Percentiles rank a stretch among this genome's conserved stretches.
Conservation (phyloP, 495 filamentous ascomycete species). For the Penicillium canariense region DNA sequence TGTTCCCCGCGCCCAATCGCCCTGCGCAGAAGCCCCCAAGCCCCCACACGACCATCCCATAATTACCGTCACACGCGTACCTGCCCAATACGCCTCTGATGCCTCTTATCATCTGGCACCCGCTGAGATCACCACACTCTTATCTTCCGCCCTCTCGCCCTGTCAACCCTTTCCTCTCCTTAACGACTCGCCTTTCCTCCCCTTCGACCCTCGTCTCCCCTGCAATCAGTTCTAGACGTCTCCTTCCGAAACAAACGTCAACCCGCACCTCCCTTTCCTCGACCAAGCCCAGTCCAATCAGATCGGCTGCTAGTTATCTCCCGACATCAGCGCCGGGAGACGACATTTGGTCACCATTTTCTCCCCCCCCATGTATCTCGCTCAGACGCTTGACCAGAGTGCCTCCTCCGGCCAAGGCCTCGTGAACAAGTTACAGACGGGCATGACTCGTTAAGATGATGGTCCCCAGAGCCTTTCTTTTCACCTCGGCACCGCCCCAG, state of each 20-base stretch:
- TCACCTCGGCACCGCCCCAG: slow-evolving; percentile 31
- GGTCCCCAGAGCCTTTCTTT: slow-evolving; percentile 47
- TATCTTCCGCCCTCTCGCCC: slow-evolving; percentile 14
- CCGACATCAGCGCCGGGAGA: slow-evolving; percentile 15
- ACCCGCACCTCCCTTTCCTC: not conserved
- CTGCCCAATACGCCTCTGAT: slow-evolving; percentile 27
- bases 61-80: slow-evolving; percentile 28
- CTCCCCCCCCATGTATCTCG: slow-evolving; percentile 47
- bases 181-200: not conserved
- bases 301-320: slow-evolving; percentile 12
- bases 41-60: not conserved
- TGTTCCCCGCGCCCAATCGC: not conserved
- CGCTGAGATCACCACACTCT: slow-evolving; percentile 28
- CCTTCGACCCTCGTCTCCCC: not conserved
- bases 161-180: not conserved
- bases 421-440: slow-evolving; percentile 4
- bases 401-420: slow-evolving; percentile 42
- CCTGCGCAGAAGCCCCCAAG: slow-evolving; percentile 6
- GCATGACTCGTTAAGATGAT: slow-evolving; percentile 39
- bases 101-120: slow-evolving; percentile 19
- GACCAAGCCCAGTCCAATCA: slow-evolving; percentile 7
- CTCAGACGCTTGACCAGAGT: slow-evolving; percentile 47
- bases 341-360: slow-evolving; percentile 5
- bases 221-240: not conserved
- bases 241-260: not conserved